Conservation (phyloP, 768 basidiomycete genomes). For the Lactarius hengduanensis region DNA sequence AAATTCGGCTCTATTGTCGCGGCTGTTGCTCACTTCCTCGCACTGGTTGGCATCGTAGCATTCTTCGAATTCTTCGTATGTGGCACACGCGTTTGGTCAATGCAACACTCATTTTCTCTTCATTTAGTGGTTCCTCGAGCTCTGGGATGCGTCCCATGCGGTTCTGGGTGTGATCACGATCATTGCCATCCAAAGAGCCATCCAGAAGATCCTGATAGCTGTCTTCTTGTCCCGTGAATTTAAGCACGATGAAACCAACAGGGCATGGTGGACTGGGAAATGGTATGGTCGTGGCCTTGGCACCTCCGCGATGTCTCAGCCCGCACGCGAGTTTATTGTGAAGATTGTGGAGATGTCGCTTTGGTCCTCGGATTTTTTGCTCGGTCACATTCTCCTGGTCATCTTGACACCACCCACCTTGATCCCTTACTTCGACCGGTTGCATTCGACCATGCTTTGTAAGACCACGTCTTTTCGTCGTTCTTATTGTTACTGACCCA, state of each 20-base stretch:
- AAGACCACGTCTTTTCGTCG: constrained; percentile 1
- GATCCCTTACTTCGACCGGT: constrained; percentile 86
- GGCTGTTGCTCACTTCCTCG: constrained; percentile 79
- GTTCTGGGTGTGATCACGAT: constrained; percentile 91
- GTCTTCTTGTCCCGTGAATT: constrained; percentile 96
- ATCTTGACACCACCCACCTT: constrained; percentile 86
- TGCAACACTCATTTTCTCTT: constrained; percentile 21
- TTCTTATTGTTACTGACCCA: constrained; percentile 9
- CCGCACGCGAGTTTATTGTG: constrained; percentile 94
- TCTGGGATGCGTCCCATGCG: constrained; percentile 89
- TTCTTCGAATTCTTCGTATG: constrained; percentile 97
- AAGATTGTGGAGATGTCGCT: constrained; percentile 96
- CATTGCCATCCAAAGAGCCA: constrained; percentile 85
- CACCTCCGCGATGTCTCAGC: constrained; percentile 91
- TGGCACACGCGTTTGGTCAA: constrained; percentile 35
- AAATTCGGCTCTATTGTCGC: constrained; percentile 94
- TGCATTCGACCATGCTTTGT: constrained; percentile 76
- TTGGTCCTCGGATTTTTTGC: constrained; percentile 92
- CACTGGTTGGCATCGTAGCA: constrained; percentile 76
- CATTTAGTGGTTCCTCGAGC: constrained; percentile 86
- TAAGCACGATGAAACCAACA: constrained; percentile 98
- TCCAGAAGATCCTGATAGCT: constrained; percentile 92
- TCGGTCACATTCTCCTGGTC: constrained; percentile 85
- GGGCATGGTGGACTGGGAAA: constrained; percentile 98
- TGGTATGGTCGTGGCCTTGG: constrained; percentile 98